A percentile compares a stretch with the other conserved stretches of the same genome.
Evolutionary conservation across 352 stramenopile genomes (phyloP).

Genomic region (Pythium brassicae): DNA sequence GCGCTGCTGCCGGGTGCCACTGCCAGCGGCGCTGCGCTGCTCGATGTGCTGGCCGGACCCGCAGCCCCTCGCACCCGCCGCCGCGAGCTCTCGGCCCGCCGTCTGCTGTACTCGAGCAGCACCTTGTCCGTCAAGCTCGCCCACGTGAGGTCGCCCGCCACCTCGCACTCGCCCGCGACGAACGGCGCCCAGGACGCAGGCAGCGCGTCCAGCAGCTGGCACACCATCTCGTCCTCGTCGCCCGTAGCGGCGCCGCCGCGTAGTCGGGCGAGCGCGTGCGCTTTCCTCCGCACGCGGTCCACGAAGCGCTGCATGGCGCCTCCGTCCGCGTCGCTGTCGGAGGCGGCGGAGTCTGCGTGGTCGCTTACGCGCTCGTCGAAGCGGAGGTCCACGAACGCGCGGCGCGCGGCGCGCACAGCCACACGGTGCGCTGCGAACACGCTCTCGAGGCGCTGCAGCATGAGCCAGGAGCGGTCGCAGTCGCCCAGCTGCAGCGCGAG

Average conservation of each 20-base stretch:
- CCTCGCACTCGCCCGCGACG: conserved; percentile 3
- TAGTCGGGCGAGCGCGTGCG: conserved; percentile 3
- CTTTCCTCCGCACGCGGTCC: conserved; percentile 1
- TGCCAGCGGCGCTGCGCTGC: not conserved
- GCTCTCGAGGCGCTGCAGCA: conserved; percentile 3
- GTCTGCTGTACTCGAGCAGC: conserved; percentile 5
- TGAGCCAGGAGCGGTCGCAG: conserved; percentile 10
- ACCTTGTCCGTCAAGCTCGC: conserved; percentile 4
- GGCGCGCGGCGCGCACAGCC: conserved; percentile 1
- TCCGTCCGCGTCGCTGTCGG: not conserved
- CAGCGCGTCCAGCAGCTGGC: conserved; percentile 8
- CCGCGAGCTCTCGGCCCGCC: not conserved
- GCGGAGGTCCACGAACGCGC: conserved; percentile 5
- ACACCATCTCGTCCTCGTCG: conserved; percentile 8
- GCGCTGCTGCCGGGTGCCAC: not conserved
- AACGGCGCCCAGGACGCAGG: conserved; percentile 5
- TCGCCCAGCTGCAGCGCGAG: conserved; percentile 1
- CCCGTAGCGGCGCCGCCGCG: not conserved
- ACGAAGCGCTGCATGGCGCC: conserved; percentile 8
- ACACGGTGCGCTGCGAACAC: conserved; percentile 5
- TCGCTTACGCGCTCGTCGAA: conserved; percentile 1
- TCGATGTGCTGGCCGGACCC: not conserved
- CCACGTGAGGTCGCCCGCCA: conserved; percentile 4
- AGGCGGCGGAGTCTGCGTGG: no score
- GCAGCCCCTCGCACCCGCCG: not conserved